phyloP scores from a whole-genome alignment of 2,329 filamentous ascomycete genomes.

The Claviceps sp. region DNA sequence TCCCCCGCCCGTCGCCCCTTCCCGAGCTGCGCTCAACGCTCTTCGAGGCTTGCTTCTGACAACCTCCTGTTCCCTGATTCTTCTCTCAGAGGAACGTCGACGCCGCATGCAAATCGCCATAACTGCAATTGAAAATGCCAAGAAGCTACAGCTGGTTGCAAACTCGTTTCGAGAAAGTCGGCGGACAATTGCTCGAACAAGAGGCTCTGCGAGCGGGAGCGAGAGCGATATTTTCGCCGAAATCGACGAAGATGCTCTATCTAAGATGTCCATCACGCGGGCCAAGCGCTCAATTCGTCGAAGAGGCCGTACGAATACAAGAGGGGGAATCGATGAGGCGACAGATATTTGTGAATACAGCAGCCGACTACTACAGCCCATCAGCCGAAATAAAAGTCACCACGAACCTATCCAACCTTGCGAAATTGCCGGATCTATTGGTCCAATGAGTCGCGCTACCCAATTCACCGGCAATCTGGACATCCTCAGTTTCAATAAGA shows the following conservation, averaged over 20 bases:
- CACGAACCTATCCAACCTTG: neutral
- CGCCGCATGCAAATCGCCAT: constrained; percentile 38
- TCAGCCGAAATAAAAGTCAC: neutral
- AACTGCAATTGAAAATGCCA: constrained; percentile 37
- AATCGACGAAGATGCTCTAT: constrained; percentile 15
- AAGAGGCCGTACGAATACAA: constrained; percentile 9
- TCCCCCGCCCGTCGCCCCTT: constrained; percentile 36
- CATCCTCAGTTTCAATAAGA: constrained; percentile 2
- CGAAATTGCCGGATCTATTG: too few species aligned
- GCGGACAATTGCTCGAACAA: constrained; percentile 15
- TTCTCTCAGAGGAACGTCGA: constrained; percentile 43
- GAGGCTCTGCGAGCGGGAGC: constrained; percentile 9
- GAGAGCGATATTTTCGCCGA: constrained; percentile 10
- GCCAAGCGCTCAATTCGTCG: constrained; percentile 17
- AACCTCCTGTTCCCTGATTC: constrained; percentile 41
- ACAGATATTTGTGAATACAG: constrained; percentile 2
- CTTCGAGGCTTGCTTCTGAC: constrained; percentile 42
- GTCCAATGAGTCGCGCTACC: too few species aligned
- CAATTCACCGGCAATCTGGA: neutral
- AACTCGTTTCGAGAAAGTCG: constrained; percentile 19
- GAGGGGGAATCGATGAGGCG: neutral
- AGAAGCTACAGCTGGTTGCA: constrained; percentile 26
- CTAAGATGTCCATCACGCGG: constrained; percentile 7
- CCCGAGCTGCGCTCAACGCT: constrained; percentile 40
- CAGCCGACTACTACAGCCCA: neutral